A percentile compares a stretch with the other conserved stretches of the same genome.
phyloP scores from a whole-genome alignment of 139 green algal species.

The Tetratostichococcus sp. region DNA sequence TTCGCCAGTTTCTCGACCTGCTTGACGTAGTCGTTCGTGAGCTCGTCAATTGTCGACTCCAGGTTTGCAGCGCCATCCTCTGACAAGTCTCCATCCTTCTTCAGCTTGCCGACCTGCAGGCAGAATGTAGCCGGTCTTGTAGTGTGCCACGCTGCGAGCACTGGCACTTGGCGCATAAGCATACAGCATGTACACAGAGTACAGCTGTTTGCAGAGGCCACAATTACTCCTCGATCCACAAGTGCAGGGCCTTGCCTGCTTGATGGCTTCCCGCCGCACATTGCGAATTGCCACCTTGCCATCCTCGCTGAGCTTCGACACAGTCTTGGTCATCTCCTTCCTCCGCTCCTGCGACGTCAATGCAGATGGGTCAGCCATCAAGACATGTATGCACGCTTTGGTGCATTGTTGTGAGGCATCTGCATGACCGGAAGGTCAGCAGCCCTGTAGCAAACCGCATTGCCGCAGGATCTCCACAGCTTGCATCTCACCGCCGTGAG shows the following conservation, averaged over 20 bases:
- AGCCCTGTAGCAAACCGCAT: too few species aligned
- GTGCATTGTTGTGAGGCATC: too few species aligned
- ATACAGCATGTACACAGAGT: too few species aligned
- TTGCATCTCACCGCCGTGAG: slow-evolving; percentile 73
- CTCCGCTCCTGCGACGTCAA: slow-evolving; percentile 71
- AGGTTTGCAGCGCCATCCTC: slow-evolving; percentile 80
- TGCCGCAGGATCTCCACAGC: too few species aligned
- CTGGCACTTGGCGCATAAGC: too few species aligned
- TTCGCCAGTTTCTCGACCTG: slow-evolving; percentile 80
- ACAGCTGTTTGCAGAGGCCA: too few species aligned
- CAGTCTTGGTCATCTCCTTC: slow-evolving; percentile 84
- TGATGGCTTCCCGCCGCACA: slow-evolving; percentile 86
- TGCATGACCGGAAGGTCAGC: too few species aligned
- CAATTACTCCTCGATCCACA: too few species aligned
- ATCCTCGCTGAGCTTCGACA: slow-evolving; percentile 88
- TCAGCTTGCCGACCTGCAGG: slow-evolving; percentile 51
- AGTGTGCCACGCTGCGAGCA: too few species aligned
- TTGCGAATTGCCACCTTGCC: slow-evolving; percentile 88
- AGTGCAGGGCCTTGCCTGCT: slow-evolving; percentile 45
- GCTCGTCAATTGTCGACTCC: slow-evolving; percentile 70
- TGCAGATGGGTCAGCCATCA: neutral
- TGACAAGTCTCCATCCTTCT: slow-evolving; percentile 52
- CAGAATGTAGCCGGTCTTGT: too few species aligned
- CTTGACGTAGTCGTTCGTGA: slow-evolving; percentile 83
- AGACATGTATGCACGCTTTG: neutral